phyloP scores from a whole-genome alignment of 2,329 filamentous ascomycete genomes.

The Aspergillus quadricinctus region DNA sequence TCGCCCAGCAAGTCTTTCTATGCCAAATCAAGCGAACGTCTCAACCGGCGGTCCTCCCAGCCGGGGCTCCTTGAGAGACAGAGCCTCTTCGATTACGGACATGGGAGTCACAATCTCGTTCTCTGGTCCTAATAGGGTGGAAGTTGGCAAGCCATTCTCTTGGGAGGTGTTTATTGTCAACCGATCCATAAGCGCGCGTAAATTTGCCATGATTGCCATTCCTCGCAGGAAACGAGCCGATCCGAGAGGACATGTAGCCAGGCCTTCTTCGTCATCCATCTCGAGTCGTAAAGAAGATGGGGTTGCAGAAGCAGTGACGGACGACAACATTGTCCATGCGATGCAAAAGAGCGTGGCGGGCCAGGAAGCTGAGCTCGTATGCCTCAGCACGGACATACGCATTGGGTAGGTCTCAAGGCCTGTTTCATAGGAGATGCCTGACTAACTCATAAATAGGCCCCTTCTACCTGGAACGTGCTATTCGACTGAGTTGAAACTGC shows the following conservation, averaged over 20 bases:
- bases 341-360: constrained; percentile 48
- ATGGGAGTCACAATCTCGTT: constrained; percentile 54
- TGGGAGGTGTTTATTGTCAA: constrained; percentile 59
- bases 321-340: constrained; percentile 54
- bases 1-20: constrained; percentile 42
- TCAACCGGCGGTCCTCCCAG: constrained; percentile 18
- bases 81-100: constrained; percentile 37
- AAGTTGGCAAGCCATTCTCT: constrained; percentile 50
- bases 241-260: constrained; percentile 38
- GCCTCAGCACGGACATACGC: constrained; percentile 54
- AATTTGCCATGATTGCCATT: constrained; percentile 52
- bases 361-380: constrained; percentile 51
- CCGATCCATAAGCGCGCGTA: constrained; percentile 49
- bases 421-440: not conserved
- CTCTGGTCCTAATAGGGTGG: constrained; percentile 46
- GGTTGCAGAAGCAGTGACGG: constrained; percentile 51
- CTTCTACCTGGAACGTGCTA: constrained; percentile 53
- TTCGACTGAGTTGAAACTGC: constrained; percentile 52
- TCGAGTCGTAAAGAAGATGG: constrained; percentile 29
- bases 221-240: constrained; percentile 45
- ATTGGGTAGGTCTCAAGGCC: constrained; percentile 46
- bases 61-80: constrained; percentile 33
- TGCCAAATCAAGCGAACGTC: constrained; percentile 21
- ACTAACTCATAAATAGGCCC: constrained; percentile 36
- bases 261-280: constrained; percentile 44